Conservation (phyloP, 225 moss, liverwort and hornwort genomes). For the Thuidium tamariscinum region DNA sequence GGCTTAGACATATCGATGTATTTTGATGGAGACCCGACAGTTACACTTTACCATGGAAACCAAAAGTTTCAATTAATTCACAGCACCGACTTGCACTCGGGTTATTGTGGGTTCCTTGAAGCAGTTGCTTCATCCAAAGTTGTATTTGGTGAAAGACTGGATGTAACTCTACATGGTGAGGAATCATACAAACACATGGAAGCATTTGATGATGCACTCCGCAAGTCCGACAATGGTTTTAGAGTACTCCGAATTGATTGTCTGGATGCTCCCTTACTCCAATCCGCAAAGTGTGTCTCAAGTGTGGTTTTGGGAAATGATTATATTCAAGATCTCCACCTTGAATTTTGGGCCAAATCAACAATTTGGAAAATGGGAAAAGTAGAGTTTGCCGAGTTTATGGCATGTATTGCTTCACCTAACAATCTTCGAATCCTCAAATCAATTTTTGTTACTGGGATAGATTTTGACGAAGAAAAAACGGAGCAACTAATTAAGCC, state of each 20-base stretch:
- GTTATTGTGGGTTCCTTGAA: background rate
- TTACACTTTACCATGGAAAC: fast-evolving
- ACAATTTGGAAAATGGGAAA: fast-evolving
- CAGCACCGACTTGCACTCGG: background rate
- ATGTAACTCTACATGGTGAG: fast-evolving
- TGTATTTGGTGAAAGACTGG: fast-evolving
- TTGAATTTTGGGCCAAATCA: fast-evolving
- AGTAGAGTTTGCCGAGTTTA: background rate
- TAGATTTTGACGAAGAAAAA: background rate
- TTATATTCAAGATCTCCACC: fast-evolving
- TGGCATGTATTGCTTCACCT: background rate
- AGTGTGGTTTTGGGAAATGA: background rate
- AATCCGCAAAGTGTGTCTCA: background rate
- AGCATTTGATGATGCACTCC: background rate
- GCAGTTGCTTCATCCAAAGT: background rate
- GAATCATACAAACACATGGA: background rate
- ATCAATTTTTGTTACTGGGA: fast-evolving
- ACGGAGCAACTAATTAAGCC: background rate
- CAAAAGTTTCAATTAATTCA: fast-evolving
- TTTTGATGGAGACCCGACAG: no score
- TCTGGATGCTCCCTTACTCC: fast-evolving
- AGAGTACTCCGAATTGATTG: fast-evolving
- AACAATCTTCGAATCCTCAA: background rate
- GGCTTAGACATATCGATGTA: no score
- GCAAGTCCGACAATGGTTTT: background rate